phyloP scores from a whole-genome alignment of 164 flowering plant genomes.

The Magnolia changhungtana region DNA sequence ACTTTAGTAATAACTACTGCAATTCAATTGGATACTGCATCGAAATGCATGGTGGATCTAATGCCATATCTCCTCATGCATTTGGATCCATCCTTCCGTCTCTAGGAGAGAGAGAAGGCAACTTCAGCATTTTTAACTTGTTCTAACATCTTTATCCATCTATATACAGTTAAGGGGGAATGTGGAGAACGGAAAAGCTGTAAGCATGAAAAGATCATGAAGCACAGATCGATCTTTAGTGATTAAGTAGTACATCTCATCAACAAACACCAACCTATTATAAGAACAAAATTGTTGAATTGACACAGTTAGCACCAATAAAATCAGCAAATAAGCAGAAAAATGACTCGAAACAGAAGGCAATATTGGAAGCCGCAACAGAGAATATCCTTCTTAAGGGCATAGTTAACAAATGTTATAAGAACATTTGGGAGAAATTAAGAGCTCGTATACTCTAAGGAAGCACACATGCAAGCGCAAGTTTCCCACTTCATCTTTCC shows the following conservation, averaged over 20 bases:
- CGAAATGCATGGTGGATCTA: no score
- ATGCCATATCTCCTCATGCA: no score
- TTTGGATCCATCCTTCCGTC: no score
- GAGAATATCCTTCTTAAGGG: not conserved
- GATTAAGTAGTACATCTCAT: constrained; percentile 89
- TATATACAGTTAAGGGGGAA: constrained; percentile 21
- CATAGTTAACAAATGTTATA: no score
- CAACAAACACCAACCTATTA: constrained; percentile 71
- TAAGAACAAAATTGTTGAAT: constrained; percentile 1
- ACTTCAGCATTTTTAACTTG: no score
- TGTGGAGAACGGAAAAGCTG: constrained; percentile 70
- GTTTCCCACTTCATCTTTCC: constrained; percentile 60
- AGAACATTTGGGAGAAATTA: no score
- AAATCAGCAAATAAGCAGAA: constrained; percentile 6
- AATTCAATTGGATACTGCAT: no score
- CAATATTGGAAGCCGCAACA: not conserved
- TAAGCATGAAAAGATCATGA: constrained; percentile 95
- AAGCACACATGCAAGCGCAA: not conserved
- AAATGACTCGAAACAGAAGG: not conserved
- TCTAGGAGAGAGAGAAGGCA: no score
- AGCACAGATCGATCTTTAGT: constrained; percentile 83
- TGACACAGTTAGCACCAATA: not conserved
- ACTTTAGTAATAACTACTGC: no score
- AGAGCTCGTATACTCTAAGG: not conserved
- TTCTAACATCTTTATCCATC: constrained; percentile 58